phyloP scores from a whole-genome alignment of 2,329 filamentous ascomycete species.

The Verticillium nubilum region DNA sequence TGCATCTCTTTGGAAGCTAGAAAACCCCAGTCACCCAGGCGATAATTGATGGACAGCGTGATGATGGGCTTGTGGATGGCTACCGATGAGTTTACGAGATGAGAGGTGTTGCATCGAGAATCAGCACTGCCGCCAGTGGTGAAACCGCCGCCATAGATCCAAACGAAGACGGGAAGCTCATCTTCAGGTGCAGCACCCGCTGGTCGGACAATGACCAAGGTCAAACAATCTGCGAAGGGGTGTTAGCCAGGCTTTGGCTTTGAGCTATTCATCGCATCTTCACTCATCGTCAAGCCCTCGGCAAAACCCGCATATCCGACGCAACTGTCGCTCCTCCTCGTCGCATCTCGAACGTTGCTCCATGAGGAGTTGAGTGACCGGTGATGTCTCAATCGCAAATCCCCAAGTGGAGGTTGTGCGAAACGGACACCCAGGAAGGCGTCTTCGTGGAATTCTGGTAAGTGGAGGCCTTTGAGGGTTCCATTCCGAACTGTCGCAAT shows the following conservation, averaged over 20 bases:
- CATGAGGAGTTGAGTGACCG: neutral
- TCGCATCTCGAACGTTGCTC: neutral
- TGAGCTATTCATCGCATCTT: neutral
- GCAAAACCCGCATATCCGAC: neutral
- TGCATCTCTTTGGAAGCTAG: constrained; percentile 12
- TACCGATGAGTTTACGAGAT: constrained; percentile 1
- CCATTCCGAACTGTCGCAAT: neutral
- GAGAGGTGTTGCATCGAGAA: constrained; percentile 4
- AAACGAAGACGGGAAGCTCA: constrained; percentile 6
- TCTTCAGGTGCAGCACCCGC: constrained; percentile 3
- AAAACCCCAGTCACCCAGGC: constrained; percentile 25
- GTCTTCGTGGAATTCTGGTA: neutral
- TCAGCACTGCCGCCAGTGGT: constrained; percentile 7
- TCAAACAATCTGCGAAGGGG: constrained; percentile 17
- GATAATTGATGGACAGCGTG: constrained; percentile 6
- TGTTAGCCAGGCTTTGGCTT: constrained; percentile 20
- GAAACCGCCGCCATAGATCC: constrained; percentile 23
- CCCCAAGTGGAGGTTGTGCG: neutral
- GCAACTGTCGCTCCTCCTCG: neutral
- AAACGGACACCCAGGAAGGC: neutral
- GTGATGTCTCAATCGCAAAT: neutral
- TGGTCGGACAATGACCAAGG: constrained; percentile 22
- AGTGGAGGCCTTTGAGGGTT: neutral
- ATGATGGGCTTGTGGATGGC: neutral
- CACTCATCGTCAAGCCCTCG: neutral